phyloP scores from a whole-genome alignment of 192 early-diverging fungal genomes.

The Backusella psychrophila region DNA sequence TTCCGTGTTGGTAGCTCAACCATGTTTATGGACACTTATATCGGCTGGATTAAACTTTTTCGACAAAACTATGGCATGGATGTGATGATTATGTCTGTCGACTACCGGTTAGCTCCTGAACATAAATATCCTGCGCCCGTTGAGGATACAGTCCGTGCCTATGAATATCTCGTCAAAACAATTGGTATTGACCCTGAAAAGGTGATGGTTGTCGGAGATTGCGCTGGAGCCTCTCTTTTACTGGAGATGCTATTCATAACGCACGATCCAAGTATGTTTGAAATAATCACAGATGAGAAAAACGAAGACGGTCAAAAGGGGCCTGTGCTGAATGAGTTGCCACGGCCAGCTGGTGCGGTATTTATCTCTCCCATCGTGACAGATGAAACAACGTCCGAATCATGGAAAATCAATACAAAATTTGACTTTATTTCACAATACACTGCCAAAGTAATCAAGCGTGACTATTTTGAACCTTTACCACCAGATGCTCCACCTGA shows the following conservation, averaged over 20 bases:
- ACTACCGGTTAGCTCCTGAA: slow-evolving; percentile 37
- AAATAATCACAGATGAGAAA: slow-evolving; percentile 29
- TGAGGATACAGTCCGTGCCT: slow-evolving; percentile 33
- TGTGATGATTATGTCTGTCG: slow-evolving; percentile 32
- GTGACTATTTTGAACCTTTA: slow-evolving; percentile 32
- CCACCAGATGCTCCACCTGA: slow-evolving; percentile 19
- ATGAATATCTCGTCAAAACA: slow-evolving; percentile 30
- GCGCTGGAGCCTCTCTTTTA: slow-evolving; percentile 24
- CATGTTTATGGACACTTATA: slow-evolving; percentile 35
- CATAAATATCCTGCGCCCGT: slow-evolving; percentile 31
- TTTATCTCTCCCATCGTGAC: slow-evolving; percentile 36
- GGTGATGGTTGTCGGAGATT: slow-evolving; percentile 34
- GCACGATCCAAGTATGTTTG: slow-evolving; percentile 37
- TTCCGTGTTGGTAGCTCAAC: slow-evolving; percentile 30
- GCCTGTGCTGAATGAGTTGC: slow-evolving; percentile 21
- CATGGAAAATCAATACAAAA: slow-evolving; percentile 32
- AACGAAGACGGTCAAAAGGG: background rate
- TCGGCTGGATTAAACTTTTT: slow-evolving; percentile 29
- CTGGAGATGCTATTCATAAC: slow-evolving; percentile 36
- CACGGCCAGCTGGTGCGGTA: slow-evolving; percentile 32
- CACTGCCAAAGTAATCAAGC: slow-evolving; percentile 35
- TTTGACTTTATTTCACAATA: slow-evolving; percentile 36
- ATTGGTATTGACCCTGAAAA: slow-evolving; percentile 19
- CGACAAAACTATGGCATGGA: slow-evolving; percentile 32
- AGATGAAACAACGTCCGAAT: slow-evolving; percentile 30